Evolutionary conservation across 768 basidiomycete genomes (phyloP).

Genomic region (Tephrocybe sp.): DNA sequence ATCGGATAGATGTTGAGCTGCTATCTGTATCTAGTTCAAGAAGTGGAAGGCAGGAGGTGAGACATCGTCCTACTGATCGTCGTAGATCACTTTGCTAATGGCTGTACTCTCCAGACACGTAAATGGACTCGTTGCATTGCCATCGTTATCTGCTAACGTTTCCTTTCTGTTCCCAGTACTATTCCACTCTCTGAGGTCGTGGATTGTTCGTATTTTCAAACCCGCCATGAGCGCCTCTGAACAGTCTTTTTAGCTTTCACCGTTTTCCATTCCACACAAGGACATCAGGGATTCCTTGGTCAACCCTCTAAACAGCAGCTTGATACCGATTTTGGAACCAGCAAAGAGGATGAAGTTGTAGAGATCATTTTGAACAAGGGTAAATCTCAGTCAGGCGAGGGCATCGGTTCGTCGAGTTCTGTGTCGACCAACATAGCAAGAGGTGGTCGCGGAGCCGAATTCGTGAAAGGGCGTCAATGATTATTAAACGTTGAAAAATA

Average conservation of each 20-base stretch:
- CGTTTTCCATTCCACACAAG: constrained; percentile 71
- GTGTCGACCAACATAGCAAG: constrained; percentile 23
- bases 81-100: constrained; percentile 19
- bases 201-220: constrained; percentile 57
- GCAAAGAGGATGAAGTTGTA: constrained; percentile 66
- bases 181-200: constrained; percentile 76
- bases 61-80: constrained; percentile 20
- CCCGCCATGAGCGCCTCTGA: not conserved
- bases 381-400: constrained; percentile 53
- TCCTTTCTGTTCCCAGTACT: constrained; percentile 39
- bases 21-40: constrained; percentile 49
- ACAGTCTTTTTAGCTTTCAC: constrained; percentile 56
- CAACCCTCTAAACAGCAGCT: constrained; percentile 83
- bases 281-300: constrained; percentile 74
- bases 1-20: constrained; percentile 12
- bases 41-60: constrained; percentile 82
- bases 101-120: constrained; percentile 57
- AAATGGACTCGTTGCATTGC: constrained; percentile 27
- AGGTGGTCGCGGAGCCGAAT: constrained; percentile 12
- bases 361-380: constrained; percentile 63
- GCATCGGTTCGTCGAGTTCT: constrained; percentile 27
- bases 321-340: constrained; percentile 66
- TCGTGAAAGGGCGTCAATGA: not conserved
- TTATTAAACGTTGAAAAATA: not conserved
- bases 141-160: constrained; percentile 9